Evolutionary conservation across 2,329 filamentous ascomycete species (phyloP).

Genomic region (Ceratocystis cacaofunesta): DNA sequence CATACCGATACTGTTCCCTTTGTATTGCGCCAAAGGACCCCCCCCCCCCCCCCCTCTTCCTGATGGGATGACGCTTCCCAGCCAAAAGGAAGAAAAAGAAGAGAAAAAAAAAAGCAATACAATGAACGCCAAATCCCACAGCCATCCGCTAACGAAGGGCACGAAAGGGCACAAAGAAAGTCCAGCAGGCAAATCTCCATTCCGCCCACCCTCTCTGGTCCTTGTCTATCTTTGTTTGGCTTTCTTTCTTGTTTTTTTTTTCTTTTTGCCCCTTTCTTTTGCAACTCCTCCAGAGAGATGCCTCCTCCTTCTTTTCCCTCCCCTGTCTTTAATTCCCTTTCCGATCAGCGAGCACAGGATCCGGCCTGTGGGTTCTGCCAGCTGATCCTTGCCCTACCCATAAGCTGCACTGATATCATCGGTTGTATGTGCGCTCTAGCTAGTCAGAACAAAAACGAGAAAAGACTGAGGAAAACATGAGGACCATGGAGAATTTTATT

Average conservation of each 20-base stretch:
- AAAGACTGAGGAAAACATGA: not conserved
- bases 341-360: not conserved
- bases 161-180: not conserved
- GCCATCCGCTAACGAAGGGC: not conserved
- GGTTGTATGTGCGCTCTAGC: not conserved
- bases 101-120: not conserved
- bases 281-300: not conserved
- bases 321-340: not conserved
- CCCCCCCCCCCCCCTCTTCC: no score
- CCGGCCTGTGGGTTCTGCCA: not conserved
- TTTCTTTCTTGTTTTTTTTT: not conserved
- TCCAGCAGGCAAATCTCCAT: not conserved
- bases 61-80: not conserved
- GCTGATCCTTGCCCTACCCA: not conserved
- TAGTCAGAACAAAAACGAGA: not conserved
- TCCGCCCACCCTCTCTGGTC: not conserved
- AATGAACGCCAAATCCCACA: not conserved
- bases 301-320: not conserved
- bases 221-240: not conserved
- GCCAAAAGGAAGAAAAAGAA: not conserved
- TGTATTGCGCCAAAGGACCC: not conserved
- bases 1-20: not conserved
- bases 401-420: slow-evolving; percentile 2
- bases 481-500: not conserved
- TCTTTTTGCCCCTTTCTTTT: not conserved